Evolutionary conservation across 495 filamentous ascomycete species (phyloP), one percentile per base, ranked within the genome.

Genomic region (Trichodelitschia bisporula): DNA sequence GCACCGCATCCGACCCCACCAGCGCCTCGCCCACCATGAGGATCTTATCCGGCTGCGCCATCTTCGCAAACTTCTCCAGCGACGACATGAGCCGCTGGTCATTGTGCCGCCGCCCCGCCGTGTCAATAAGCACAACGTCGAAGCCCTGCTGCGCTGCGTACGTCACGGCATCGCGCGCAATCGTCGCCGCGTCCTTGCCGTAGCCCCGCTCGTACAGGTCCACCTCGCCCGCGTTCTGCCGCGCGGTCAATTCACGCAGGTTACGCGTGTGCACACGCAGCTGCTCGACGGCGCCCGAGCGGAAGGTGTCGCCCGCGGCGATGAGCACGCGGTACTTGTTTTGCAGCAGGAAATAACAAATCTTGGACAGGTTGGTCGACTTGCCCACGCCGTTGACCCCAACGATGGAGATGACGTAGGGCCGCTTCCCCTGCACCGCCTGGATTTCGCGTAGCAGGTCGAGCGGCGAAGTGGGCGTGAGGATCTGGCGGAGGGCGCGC

Each of bases 351-450:
- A 95, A 93, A 55, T 83, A 95, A 48, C 77, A 84, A 36, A 97
- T 86, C 53, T 97, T 97, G 46, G 77, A 78, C 12, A 97, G 55
- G 39, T 91, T 95, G 13, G 86, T 97, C 4, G 79, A 91, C 53
- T 97, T 97, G 45, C 86, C 86, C 28, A 97, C 86, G 15, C 86
- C 86, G 43, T 97, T 97, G 41, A 97, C 86, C 31, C 86, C 86
- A 19, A 97, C 89, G 32, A 97, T 90, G 18, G 78, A 89, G 41
- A 97, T 89, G 35, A 93, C 84, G 40, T 95, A 97, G 20, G 86
- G 86, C 9, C 82, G 67, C 4, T 75, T 72, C 16, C 64, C 57
- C 3, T 70, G 77, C 32, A 83, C 64, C 9, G 73, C 57, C 41
- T 84, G 68, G 37, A 97, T 93, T 52, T 91, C 80, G 32, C 80